Percentiles rank a stretch among this genome's conserved stretches.
These are phyloP conservation scores for Botrytis squamosa DNA, from an alignment of 2,329 filamentous ascomycete genomes.

Conservation along the genomic window DNA sequence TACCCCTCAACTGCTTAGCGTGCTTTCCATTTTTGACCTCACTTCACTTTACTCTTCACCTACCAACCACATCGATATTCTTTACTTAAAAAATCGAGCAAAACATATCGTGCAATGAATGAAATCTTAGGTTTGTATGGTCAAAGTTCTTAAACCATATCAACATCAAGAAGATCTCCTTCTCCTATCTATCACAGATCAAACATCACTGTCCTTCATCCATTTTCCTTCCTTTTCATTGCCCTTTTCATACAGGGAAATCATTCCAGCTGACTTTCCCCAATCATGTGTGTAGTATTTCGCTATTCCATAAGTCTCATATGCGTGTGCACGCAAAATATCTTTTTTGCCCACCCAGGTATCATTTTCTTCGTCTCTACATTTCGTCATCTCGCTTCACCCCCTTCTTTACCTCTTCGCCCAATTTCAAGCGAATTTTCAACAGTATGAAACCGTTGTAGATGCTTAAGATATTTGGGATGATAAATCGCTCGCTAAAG, in stretches of 20 bases:
- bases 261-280: not conserved
- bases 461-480: not conserved
- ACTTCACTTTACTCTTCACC: conserved; percentile 7
- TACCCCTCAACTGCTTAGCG: conserved; percentile 12
- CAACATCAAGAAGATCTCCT: not conserved
- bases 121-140: not conserved
- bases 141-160: not conserved
- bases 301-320: not conserved
- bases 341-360: conserved; percentile 2
- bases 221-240: not conserved
- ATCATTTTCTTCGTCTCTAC: conserved; percentile 7
- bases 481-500: not conserved
- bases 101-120: not conserved
- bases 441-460: not conserved
- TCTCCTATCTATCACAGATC: not conserved
- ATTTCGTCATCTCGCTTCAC: not conserved
- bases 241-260: not conserved
- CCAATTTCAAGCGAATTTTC: not conserved
- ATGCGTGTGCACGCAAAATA: conserved; percentile 17
- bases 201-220: not conserved
- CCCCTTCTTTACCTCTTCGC: not conserved
- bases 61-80: not conserved
- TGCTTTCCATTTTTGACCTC: not conserved
- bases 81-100: not conserved
- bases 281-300: conserved; percentile 8